Conservation (phyloP, 2,329 filamentous ascomycete genomes). For the Colletotrichum musae region DNA sequence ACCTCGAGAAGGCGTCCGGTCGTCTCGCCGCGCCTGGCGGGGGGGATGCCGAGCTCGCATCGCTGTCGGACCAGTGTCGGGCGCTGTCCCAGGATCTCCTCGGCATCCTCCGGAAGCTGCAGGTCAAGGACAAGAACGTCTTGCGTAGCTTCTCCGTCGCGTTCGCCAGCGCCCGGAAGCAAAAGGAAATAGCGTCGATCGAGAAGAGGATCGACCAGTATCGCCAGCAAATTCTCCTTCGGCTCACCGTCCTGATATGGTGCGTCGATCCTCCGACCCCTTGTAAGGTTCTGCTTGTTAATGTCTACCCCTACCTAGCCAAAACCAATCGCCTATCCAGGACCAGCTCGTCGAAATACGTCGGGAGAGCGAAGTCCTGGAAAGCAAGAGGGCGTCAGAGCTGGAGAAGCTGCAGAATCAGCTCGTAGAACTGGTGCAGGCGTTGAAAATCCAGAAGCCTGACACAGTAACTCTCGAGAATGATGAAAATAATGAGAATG, state of each 20-base stretch:
- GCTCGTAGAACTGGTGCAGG: not conserved
- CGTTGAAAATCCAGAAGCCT: not conserved
- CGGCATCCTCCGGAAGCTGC: not conserved
- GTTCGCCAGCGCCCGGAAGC: slow-evolving; percentile 14
- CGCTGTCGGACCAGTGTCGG: not conserved
- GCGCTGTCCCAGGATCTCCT: not conserved
- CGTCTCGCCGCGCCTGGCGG: not conserved
- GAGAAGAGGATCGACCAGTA: slow-evolving; percentile 13
- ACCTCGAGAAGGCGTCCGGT: slow-evolving; percentile 20
- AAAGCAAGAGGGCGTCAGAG: not conserved
- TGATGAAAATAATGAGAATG: too few species aligned
- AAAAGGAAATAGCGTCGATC: slow-evolving; percentile 9
- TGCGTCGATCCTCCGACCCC: not conserved
- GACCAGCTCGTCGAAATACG: slow-evolving; percentile 11
- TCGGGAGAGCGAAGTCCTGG: not conserved
- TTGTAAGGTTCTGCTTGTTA: not conserved
- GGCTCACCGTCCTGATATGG: slow-evolving; percentile 9
- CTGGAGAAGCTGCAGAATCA: not conserved
- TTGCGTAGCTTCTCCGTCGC: slow-evolving; percentile 13
- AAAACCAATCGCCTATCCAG: slow-evolving; percentile 9
- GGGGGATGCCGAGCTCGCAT: not conserved
- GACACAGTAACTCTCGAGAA: too few species aligned
- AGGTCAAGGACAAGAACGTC: not conserved
- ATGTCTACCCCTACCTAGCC: not conserved
- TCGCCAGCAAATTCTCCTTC: slow-evolving; percentile 15